These are phyloP conservation scores for Parathielavia appendiculata DNA, from an alignment of 495 filamentous ascomycete genomes.

Conservation along the genomic window DNA sequence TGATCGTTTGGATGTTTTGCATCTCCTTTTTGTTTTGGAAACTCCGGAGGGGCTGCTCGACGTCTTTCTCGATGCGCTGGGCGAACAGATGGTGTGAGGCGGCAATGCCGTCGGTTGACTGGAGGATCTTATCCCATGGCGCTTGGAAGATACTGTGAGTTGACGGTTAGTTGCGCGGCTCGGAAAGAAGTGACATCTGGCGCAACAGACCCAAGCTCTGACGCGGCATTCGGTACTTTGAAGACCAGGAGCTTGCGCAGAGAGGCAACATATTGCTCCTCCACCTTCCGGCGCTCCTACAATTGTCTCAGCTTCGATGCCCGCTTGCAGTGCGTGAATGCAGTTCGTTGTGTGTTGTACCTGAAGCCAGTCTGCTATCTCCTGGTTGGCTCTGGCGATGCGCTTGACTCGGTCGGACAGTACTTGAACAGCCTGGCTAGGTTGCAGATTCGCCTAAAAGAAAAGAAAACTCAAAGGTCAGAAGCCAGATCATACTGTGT, in stretches of 20 bases:
- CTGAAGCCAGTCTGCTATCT: conserved; percentile 96
- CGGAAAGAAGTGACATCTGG: conserved; percentile 9
- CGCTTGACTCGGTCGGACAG: conserved; percentile 84
- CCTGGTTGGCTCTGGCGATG: conserved; percentile 78
- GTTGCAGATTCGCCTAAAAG: conserved; percentile 71
- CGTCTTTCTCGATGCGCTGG: conserved; percentile 81
- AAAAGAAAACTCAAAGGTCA: conserved; percentile 26
- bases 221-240: conserved; percentile 64
- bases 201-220: conserved; percentile 73
- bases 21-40: conserved; percentile 70
- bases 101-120: conserved; percentile 72
- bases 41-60: conserved; percentile 76
- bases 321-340: background rate
- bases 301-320: conserved; percentile 26
- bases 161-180: conserved; percentile 20
- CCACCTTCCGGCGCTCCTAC: conserved; percentile 87
- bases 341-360: conserved; percentile 47
- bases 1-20: conserved; percentile 76
- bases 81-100: conserved; percentile 79
- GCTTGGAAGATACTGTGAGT: conserved; percentile 71
- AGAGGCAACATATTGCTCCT: conserved; percentile 83
- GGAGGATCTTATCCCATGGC: conserved; percentile 89
- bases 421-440: conserved; percentile 74
- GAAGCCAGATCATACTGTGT: conserved; percentile 16
- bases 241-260: conserved; percentile 73